Evolutionary conservation across 2,329 filamentous ascomycete genomes (phyloP).

Genomic region (Calonectria hawksworthii): DNA sequence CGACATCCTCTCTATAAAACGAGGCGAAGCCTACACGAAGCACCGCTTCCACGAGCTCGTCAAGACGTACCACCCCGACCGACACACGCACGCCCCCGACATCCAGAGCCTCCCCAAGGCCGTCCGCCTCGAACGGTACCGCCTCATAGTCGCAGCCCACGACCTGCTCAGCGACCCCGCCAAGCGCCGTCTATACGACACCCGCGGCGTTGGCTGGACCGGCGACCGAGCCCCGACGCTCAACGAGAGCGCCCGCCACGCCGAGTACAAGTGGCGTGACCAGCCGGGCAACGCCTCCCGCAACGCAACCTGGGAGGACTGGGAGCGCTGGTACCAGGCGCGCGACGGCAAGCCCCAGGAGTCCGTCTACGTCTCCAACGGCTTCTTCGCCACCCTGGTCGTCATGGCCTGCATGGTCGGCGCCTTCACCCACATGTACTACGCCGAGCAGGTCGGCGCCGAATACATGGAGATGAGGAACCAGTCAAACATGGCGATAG

Average conservation of each 20-base stretch:
- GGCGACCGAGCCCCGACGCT: conserved; percentile 68
- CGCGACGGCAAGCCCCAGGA: conserved; percentile 61
- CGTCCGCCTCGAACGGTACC: conserved; percentile 87
- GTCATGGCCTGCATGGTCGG: conserved; percentile 78
- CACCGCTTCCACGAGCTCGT: conserved; percentile 89
- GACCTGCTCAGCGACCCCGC: conserved; percentile 85
- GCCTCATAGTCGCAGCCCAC: conserved; percentile 89
- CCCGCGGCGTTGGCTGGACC: conserved; percentile 85
- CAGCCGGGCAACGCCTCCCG: conserved; percentile 63
- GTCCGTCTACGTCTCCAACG: conserved; percentile 81
- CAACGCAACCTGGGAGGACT: conserved; percentile 99
- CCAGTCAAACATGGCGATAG: conserved; percentile 75
- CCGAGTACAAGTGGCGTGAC: conserved; percentile 64
- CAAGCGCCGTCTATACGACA: conserved; percentile 86
- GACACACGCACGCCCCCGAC: conserved; percentile 53
- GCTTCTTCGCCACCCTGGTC: conserved; percentile 79
- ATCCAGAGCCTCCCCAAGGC: conserved; percentile 59
- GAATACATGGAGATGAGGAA: conserved; percentile 77
- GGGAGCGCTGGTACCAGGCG: conserved; percentile 83
- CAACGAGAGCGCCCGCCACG: conserved; percentile 51
- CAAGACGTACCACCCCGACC: conserved; percentile 96
- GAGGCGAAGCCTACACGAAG: conserved; percentile 82
- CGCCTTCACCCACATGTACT: conserved; percentile 78
- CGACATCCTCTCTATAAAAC: conserved; percentile 79
- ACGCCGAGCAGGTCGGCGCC: conserved; percentile 73